Conservation (phyloP, 2,329 filamentous ascomycete species). For the Cytospora paraplurivora region DNA sequence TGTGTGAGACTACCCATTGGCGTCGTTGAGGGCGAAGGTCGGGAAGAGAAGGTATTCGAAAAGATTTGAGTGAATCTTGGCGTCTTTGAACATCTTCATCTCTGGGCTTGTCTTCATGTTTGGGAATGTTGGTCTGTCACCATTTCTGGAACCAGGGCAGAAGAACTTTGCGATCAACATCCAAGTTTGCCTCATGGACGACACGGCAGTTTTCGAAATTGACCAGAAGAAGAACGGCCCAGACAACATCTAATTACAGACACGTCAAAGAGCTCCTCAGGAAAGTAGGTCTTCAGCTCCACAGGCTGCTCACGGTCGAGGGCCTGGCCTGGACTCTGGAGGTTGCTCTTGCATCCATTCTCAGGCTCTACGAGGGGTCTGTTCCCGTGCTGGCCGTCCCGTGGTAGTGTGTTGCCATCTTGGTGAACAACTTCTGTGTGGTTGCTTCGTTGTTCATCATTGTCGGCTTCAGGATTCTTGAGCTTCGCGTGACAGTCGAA, state of each 20-base stretch:
- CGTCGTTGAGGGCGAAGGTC: not conserved
- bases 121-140: not conserved
- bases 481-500: not conserved
- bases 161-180: not conserved
- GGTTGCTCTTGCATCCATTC: not conserved
- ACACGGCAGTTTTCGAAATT: not conserved
- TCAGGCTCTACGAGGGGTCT: not conserved
- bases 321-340: not conserved
- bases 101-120: too few relatives aligned
- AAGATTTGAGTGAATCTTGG: too few relatives aligned
- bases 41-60: constrained; percentile 1
- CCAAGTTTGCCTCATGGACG: not conserved
- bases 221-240: not conserved
- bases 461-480: not conserved
- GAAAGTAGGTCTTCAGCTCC: not conserved
- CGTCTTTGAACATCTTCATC: too few relatives aligned
- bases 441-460: not conserved
- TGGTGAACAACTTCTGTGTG: not conserved
- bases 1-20: not conserved
- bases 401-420: not conserved
- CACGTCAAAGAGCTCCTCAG: not conserved
- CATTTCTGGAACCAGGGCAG: not conserved
- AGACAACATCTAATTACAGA: not conserved
- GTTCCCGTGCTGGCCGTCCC: not conserved
- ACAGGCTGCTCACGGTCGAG: not conserved